Base-by-base conservation (phyloP, 2,329 filamentous ascomycete genomes). In the Grosmannia clavigera region DNA sequence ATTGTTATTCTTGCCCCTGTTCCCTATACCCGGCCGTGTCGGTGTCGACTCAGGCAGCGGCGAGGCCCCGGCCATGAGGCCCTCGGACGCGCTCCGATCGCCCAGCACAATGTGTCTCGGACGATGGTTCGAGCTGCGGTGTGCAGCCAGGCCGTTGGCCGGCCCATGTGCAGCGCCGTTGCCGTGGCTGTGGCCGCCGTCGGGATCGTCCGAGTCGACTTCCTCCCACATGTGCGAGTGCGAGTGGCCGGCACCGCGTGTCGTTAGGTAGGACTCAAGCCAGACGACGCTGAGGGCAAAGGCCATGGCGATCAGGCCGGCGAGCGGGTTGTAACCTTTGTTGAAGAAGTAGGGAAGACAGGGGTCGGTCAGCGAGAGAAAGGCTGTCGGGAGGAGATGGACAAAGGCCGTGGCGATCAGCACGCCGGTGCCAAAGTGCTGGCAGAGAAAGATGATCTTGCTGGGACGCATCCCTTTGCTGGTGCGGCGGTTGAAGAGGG, bases 191-290 rank as follows among this genome's bases (percentile, higher is more conserved):
- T 62, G 7, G 48, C 16, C 59, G 7, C 61, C 60, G 61, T 68
- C 57, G 31, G 35, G 12, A 5, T 62, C 71, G 14, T 73, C 73
- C 33, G 70, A 68, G n/a, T 75, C 70, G 2, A 76, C 74, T 3
- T 77, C 76, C 40, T 80, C 78, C 73, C 77, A 81, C 40, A 72
- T 75, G 38, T 85, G 82, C 1, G 80, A 78, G 67, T 85, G 81
- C 1, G 80, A 81, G 67, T 84, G 83, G 1, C 81, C 77, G 1
- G 83, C 84, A 52, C 83, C 83, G 60, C 82, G 74, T 2, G 86
- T 87, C 0, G 90, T 91, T 66, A 97, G 85, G 70, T 91, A 90
- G 74, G 94, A 95, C 72, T 97, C 92, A 58, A 96, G 81, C 2
- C 84, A 82, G 7, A 95, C 89, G 3, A 96, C 91, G 4, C 88